Percentiles rank a stretch among this genome's conserved stretches.
Conservation (phyloP, 2,329 filamentous ascomycete species). For the Penicillium hordei region DNA sequence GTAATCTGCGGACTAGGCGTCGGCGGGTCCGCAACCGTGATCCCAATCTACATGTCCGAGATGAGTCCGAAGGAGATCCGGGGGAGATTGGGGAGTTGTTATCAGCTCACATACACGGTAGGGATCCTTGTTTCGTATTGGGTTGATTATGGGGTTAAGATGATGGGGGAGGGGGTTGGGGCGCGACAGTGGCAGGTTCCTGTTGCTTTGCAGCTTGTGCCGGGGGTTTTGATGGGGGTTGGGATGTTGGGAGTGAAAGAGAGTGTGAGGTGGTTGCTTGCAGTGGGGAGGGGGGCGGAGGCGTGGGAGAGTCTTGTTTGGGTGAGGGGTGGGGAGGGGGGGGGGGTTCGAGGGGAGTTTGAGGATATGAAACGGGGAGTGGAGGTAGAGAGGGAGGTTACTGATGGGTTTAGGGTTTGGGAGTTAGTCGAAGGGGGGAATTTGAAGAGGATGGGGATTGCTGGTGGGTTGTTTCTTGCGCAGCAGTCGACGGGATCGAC, state of each 20-base stretch:
- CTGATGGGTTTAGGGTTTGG: no score
- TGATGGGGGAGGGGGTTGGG: constrained; percentile 19
- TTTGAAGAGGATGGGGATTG: constrained; percentile 36
- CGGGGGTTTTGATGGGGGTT: constrained; percentile 49
- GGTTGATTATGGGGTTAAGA: constrained; percentile 46
- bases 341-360: constrained; percentile 47
- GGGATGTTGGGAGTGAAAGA: constrained; percentile 48
- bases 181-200: constrained; percentile 57
- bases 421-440: no score
- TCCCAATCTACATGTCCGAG: no score
- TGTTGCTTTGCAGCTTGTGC: constrained; percentile 53
- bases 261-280: constrained; percentile 52
- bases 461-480: constrained; percentile 51
- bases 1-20: no score
- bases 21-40: no score
- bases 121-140: no score
- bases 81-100: no score
- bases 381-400: background rate
- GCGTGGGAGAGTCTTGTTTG: constrained; percentile 50
- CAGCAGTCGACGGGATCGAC: constrained; percentile 57
- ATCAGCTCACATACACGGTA: no score
- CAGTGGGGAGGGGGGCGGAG: constrained; percentile 42
- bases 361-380: constrained; percentile 49
- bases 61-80: no score
- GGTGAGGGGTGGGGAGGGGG: constrained; percentile 50